Percentiles rank a stretch among this genome's conserved stretches.
Conservation (phyloP, 805 yeast species). For the Tanozyma kutaoensis region DNA sequence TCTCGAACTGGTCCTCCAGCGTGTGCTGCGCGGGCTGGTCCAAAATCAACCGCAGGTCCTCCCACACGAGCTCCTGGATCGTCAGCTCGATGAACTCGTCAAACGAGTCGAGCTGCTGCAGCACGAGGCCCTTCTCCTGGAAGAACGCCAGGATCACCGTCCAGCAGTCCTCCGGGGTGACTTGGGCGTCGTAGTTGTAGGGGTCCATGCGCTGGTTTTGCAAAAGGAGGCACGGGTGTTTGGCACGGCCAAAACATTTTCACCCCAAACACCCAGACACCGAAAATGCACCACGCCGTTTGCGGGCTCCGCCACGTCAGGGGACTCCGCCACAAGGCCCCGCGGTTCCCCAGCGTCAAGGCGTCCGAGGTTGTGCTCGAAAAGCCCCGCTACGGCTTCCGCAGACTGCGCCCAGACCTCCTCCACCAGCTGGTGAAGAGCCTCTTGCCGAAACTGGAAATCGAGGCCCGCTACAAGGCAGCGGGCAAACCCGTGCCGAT, state of each 20-base stretch:
- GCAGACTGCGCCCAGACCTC: constrained; percentile 23
- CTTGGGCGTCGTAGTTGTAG: constrained; percentile 55
- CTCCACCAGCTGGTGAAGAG: constrained; percentile 25
- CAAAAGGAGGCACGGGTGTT: no score
- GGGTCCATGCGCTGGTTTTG: constrained; percentile 32
- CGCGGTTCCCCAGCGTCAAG: constrained; percentile 26
- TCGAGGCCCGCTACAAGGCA: constrained; percentile 17
- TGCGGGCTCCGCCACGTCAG: constrained; percentile 3
- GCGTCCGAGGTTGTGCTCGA: constrained; percentile 23
- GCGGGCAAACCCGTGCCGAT: constrained; percentile 30
- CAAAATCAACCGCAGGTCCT: constrained; percentile 83
- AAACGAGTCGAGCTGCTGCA: constrained; percentile 96
- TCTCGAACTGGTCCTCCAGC: constrained; percentile 77
- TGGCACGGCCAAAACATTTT: no score
- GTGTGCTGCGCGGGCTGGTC: constrained; percentile 99
- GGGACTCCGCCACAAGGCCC: constrained; percentile 16
- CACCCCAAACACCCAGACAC: background rate
- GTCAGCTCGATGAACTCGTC: constrained; percentile 96
- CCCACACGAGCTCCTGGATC: constrained; percentile 92
- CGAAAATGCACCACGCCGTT: background rate
- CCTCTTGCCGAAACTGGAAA: constrained; percentile 24
- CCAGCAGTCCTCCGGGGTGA: constrained; percentile 99
- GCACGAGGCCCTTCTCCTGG: constrained; percentile 91
- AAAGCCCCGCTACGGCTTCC: constrained; percentile 24
- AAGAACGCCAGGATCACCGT: constrained; percentile 92